Conservation (phyloP, 2,329 filamentous ascomycete genomes). For the Fusarium sp. region DNA sequence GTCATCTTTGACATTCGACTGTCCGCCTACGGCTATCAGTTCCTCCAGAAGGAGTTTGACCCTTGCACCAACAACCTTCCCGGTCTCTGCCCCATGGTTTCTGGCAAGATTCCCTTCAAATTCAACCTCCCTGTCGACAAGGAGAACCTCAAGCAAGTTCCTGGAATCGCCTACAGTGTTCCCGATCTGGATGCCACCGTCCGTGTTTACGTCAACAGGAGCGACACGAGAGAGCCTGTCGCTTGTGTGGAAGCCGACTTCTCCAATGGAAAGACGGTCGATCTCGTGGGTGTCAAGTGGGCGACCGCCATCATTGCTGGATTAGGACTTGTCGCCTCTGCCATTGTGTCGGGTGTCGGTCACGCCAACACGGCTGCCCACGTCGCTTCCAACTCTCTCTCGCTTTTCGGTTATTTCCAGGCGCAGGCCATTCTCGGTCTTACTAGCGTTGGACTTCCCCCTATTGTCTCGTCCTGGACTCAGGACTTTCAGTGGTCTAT, state of each 20-base stretch:
- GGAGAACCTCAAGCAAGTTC: conserved; percentile 73
- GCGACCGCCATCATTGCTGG: conserved; percentile 88
- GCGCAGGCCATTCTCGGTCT: conserved; percentile 92
- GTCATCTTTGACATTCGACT: conserved; percentile 82
- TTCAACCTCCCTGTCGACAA: conserved; percentile 74
- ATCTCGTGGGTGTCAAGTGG: conserved; percentile 91
- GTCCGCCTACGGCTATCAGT: conserved; percentile 84
- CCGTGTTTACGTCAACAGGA: conserved; percentile 82
- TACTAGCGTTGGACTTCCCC: conserved; percentile 82
- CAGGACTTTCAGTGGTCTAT: conserved; percentile 99
- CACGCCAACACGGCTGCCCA: conserved; percentile 96
- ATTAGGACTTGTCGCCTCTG: conserved; percentile 84
- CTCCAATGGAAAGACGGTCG: conserved; percentile 92
- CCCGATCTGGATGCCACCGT: conserved; percentile 92
- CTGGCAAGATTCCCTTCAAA: conserved; percentile 80
- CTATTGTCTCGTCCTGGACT: conserved; percentile 91
- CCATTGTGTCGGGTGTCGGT: conserved; percentile 88
- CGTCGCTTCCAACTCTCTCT: conserved; percentile 91
- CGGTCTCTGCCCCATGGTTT: conserved; percentile 91
- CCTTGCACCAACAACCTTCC: conserved; percentile 78
- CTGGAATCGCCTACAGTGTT: conserved; percentile 87
- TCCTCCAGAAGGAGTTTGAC: conserved; percentile 75
- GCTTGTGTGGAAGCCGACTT: conserved; percentile 90
- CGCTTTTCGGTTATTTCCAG: conserved; percentile 96
- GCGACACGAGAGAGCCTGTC: conserved; percentile 69